Evolutionary conservation across 2,329 filamentous ascomycete species (phyloP), one percentile per base, ranked within the genome.

Genomic region (Harringtonia lauricola): DNA sequence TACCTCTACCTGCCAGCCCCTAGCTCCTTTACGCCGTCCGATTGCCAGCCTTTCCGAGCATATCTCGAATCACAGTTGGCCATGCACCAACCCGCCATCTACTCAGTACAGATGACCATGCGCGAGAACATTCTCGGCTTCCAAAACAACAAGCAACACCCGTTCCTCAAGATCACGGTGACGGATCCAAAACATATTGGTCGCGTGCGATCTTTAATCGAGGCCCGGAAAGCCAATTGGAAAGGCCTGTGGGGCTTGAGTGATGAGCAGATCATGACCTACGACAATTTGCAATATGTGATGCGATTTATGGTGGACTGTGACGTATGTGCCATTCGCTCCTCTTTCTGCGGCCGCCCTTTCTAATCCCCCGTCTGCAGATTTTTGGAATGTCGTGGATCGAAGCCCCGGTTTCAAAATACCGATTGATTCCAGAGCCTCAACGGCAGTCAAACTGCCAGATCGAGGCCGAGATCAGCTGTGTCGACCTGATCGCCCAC

Each of bases 331-430:
- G 9, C 14, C 13, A 5, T 15, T 34, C 7, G 7, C 8, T 38
- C 14, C 35, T 18, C 28, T 13, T 5, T 3, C 7, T 28, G 9
- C 15, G 15, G 2, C 28, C 15, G 22, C 21, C 10, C 3, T 15
- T 35, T 13, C 21, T 15, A 22, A 41, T 8, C 8, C 5, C 14
- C 15, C 6, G 10, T 13, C 15, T 19, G 24, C 46, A 86, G 75
- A 83, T 98, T 36, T 75, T 84, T 45, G 92, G 92, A 50, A 98
- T 98, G 92, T 90, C 88, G 1, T 98, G 92, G 92, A 87, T 96
- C 0, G 87, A 95, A 61, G 86, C 82, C 17, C 82, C 86, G 19
- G 73, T 82, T 3, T 72, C 71, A 26, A 80, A 81, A 49, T 95
- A 90, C 64, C 71, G 72, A 43, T 67, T 94, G 41, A 69, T 95